These are phyloP conservation scores for Kwoniella sp. DNA, from an alignment of 768 basidiomycete genomes.

Conservation along the genomic window DNA sequence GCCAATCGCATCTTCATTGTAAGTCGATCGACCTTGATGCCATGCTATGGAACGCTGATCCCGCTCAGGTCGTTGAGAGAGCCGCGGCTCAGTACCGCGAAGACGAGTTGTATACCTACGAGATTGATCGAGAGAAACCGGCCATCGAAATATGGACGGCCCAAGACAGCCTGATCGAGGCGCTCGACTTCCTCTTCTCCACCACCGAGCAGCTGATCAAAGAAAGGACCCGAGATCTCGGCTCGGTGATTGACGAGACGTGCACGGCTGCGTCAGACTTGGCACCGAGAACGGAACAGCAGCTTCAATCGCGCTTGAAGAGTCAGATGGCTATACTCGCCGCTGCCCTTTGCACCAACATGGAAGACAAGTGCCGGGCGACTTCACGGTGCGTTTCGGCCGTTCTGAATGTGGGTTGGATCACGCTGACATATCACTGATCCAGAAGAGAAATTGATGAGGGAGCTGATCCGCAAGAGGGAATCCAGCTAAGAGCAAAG, in stretches of 20 bases:
- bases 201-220: constrained; percentile 45
- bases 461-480: constrained; percentile 57
- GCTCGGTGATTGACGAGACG: constrained; percentile 41
- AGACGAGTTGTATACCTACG: constrained; percentile 70
- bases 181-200: constrained; percentile 68
- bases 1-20: constrained; percentile 69
- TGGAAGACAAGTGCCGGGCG: constrained; percentile 44
- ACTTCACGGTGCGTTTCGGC: constrained; percentile 29
- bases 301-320: constrained; percentile 45
- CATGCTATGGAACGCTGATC: background rate
- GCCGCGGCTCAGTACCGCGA: constrained; percentile 72
- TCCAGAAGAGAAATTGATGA: constrained; percentile 38
- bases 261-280: constrained; percentile 4
- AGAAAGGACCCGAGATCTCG: constrained; percentile 47
- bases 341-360: constrained; percentile 45
- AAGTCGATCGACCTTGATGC: constrained; percentile 37
- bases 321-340: constrained; percentile 48
- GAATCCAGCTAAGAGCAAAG: constrained; percentile 60
- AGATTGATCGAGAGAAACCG: constrained; percentile 65
- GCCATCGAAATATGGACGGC: constrained; percentile 72
- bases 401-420: background rate
- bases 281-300: constrained; percentile 22
- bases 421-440: constrained; percentile 14
- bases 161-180: constrained; percentile 62
- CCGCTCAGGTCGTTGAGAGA: constrained; percentile 61